phyloP scores from a whole-genome alignment of 2,329 filamentous ascomycete species.

The Fusarium mexicanum region DNA sequence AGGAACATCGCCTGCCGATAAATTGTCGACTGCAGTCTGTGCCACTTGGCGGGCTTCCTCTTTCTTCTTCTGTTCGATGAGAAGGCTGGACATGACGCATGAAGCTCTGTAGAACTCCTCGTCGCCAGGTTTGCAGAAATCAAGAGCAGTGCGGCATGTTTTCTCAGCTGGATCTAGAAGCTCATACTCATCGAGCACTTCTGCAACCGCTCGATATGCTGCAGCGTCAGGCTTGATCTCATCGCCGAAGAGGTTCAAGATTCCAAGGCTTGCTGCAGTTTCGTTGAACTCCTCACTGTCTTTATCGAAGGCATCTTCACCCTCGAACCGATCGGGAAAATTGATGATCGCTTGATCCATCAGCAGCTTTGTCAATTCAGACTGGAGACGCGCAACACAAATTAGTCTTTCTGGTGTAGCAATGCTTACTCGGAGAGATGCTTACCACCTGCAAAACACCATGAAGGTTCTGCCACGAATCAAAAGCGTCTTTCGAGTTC shows the following conservation, averaged over 20 bases:
- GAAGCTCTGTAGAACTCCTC: neutral
- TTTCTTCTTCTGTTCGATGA: neutral
- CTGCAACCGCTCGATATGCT: conserved; percentile 4
- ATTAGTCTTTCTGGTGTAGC: rapidly evolving
- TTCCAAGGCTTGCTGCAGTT: conserved; percentile 17
- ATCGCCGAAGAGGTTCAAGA: conserved; percentile 36
- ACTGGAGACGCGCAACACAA: rapidly evolving
- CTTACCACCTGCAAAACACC: neutral
- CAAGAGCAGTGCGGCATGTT: neutral
- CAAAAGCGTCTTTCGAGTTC: neutral
- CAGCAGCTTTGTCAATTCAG: neutral
- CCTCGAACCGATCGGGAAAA: neutral
- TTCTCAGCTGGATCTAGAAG: neutral
- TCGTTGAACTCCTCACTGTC: neutral
- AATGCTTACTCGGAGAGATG: rapidly evolving
- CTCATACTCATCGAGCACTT: neutral
- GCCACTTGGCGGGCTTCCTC: neutral
- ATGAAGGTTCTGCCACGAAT: neutral
- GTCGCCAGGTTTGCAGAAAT: neutral
- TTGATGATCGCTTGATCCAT: conserved; percentile 2
- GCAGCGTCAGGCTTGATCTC: conserved; percentile 16
- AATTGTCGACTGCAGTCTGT: rapidly evolving
- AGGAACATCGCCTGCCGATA: neutral
- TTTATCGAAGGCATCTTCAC: neutral
- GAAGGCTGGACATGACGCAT: neutral